Evolutionary conservation across 495 filamentous ascomycete genomes (phyloP), one percentile per base, ranked within the genome.

Genomic region (Aspergillus saccharolyticus): DNA sequence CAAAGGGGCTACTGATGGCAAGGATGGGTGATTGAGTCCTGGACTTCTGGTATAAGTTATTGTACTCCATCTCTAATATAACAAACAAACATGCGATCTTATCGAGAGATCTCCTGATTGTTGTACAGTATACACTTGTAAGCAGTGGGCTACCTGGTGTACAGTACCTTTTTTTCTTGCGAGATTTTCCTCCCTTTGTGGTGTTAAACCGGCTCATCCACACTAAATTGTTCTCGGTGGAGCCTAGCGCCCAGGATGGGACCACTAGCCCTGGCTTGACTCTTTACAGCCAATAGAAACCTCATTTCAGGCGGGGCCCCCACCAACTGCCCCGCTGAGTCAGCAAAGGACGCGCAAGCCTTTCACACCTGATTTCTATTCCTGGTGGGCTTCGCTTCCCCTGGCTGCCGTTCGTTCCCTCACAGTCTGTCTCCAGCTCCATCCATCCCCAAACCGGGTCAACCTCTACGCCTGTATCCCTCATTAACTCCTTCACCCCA

Each of bases 331-430:
- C 5, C 47, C 55, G 66, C 70, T 75, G 67, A 75, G 53, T 74
- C 63, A 74, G 57, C 33, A 21, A 53, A 64, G 72, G 72, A 68
- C 72, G 66, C 70, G 74, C 69, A 76, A 76, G 55, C 71, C 64
- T 56, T 55, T 49, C 49, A 53, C 49, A 53, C 61, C 61, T 65
- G 59, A 60, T 64, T 67, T 60, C 65, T 73, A 69, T 71, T 68
- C 63, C 60, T 59, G 65, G 60, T 58, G 57, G 25, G 19, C 24
- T 55, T 56, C 55, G n/a, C n/a, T 58, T 55, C 55, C 46, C 55
- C 55, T 53, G 56, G 56, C 56, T n/a, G 42, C 21, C 18, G 39
- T n/a, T n/a, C 17, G 20, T 20, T 51, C 24, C 24, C 30, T 28
- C 54, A n/a, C 46, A 44, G 33, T 49, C 28, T 44, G 47, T 45